Base-by-base conservation (phyloP, 169 alveolate species). In the Eimeria sp. region DNA sequence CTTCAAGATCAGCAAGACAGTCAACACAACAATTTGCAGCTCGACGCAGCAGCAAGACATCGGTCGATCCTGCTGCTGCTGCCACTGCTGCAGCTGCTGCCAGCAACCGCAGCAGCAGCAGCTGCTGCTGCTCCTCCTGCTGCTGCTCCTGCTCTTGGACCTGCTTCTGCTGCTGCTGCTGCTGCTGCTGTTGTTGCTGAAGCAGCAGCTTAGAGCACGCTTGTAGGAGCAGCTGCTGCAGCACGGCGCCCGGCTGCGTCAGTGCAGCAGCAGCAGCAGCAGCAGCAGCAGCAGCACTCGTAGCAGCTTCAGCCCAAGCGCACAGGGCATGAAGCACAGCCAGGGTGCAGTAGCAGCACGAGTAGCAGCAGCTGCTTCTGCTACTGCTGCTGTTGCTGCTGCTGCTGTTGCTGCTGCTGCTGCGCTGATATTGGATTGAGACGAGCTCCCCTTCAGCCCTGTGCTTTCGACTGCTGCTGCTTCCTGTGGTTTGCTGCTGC, bases 21-120 rank as follows among this genome's bases (percentile, higher is more conserved):
- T 58, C 76, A 30, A 83, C 56, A 76, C 90, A 83, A 76, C 90
- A 83, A 43, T 37, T 58, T 8, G 90, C 90, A 58, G 90, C 77
- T 58, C 77, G 90, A 10, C 90, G 90, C 76, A 83, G 90, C 90
- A 83, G 76, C 72, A 58, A 83, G 20, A 83, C 60, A n/a, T 83
- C 90, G 30, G 43, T 58, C 8, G 58, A 56, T 14, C 60, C 76
- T 11, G 33, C 90, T 83, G 90, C 90, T 83, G 77, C 90, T 83
- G 77, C 33, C 27, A 43, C 33, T 30, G 71, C 90, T 83, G 90
- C 33, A 27, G 90, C 90, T 33, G 76, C 90, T 56, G 76, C 52
- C 56, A 83, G 74, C 76, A 83, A 56, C 74, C 90, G 74, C 76
- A 83, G 90, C 90, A 83, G 90, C 90, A 83, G 71, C 76, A n/a